These are phyloP conservation scores for Tephrocybe rancida DNA, from an alignment of 768 basidiomycete species.

Conservation along the genomic window DNA sequence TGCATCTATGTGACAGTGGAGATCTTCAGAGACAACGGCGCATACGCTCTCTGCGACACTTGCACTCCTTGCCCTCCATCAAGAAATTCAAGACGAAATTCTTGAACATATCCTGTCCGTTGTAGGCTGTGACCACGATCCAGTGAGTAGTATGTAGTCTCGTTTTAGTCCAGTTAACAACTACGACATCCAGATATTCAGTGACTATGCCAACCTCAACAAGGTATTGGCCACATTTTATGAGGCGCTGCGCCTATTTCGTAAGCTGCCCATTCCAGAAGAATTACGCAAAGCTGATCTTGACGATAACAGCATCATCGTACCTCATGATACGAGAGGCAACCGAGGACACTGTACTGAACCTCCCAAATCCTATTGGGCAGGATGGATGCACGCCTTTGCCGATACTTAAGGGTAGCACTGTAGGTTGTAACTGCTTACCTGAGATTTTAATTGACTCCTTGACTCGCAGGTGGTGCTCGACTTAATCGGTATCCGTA, in stretches of 20 bases:
- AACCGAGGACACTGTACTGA: conserved; percentile 40
- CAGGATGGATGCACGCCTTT: conserved; percentile 37
- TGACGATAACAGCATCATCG: conserved; percentile 32
- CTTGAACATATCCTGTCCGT: conserved; percentile 38
- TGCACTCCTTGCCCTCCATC: conserved; percentile 40
- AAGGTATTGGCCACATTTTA: conserved; percentile 45
- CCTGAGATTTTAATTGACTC: background rate
- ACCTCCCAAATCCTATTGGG: conserved; percentile 39
- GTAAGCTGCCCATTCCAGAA: conserved; percentile 26
- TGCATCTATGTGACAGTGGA: background rate
- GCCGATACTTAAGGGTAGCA: conserved; percentile 37
- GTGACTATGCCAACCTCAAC: conserved; percentile 41
- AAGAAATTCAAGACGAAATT: conserved; percentile 45
- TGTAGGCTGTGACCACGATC: conserved; percentile 33
- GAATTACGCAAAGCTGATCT: background rate
- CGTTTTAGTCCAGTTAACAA: background rate
- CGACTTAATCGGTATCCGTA: conserved; percentile 52
- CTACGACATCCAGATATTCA: conserved; percentile 30
- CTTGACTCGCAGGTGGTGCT: conserved; percentile 32
- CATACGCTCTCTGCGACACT: conserved; percentile 43
- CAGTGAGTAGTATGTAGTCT: conserved; percentile 20
- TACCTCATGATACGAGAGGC: conserved; percentile 43
- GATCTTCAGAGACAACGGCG: conserved; percentile 43
- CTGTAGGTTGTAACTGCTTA: conserved; percentile 1
- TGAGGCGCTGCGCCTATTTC: conserved; percentile 46